Conservation (phyloP, 768 basidiomycete species). For the Sporobolomyces phaffii region DNA sequence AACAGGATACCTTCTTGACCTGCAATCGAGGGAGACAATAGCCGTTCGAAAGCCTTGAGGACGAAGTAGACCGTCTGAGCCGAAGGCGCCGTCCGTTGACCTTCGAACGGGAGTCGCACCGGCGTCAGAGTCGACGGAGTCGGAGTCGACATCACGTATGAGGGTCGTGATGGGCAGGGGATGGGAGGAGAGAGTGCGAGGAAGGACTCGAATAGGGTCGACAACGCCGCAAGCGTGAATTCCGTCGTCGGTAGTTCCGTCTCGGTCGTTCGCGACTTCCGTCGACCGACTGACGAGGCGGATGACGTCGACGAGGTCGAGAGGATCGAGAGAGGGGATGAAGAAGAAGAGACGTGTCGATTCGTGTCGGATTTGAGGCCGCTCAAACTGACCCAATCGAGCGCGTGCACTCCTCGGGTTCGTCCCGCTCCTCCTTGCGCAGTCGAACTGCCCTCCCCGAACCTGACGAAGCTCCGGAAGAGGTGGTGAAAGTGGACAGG, state of each 20-base stretch:
- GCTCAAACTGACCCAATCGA: background rate
- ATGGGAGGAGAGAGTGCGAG: conserved; percentile 56
- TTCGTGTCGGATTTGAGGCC: background rate
- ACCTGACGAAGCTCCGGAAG: conserved; percentile 67
- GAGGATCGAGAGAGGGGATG: background rate
- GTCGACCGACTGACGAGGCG: background rate
- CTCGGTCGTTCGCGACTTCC: background rate
- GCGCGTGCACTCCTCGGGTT: too few relatives aligned
- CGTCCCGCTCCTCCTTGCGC: background rate
- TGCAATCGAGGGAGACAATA: conserved; percentile 46
- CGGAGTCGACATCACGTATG: too few relatives aligned
- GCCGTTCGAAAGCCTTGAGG: conserved; percentile 59
- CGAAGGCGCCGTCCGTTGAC: conserved; percentile 42
- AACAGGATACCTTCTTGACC: conserved; percentile 55
- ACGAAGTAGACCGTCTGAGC: conserved; percentile 62
- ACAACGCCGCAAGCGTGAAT: conserved; percentile 61
- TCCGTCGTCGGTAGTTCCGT: background rate
- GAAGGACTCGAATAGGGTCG: conserved; percentile 59
- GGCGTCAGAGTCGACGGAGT: too few relatives aligned
- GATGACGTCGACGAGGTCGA: background rate
- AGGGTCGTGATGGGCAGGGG: background rate
- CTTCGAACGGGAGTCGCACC: conserved; percentile 22
- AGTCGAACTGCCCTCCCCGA: conserved; percentile 49
- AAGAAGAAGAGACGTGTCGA: background rate
- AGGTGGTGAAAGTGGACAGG: conserved; percentile 61